Base-by-base conservation (phyloP, 1,284 basidiomycete genomes). In the Cystobasidiaceae sp. region DNA sequence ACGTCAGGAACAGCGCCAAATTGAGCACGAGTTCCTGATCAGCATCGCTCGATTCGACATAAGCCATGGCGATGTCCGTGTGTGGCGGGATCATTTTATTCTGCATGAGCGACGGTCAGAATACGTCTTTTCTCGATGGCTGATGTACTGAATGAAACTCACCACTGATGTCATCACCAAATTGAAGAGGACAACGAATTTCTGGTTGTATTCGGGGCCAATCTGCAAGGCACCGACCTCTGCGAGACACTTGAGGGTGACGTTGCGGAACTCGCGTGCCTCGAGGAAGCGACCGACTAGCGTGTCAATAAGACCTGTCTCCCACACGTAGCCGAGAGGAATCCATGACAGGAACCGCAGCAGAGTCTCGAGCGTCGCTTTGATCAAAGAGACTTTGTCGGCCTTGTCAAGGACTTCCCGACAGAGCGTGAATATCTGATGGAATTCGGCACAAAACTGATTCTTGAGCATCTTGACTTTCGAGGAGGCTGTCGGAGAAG, bases 381-480 rank as follows among this genome's bases (percentile, higher is more conserved):
- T 93, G 81, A 98, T 94, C 66, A 99, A 80, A 30, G 90, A 93
- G 2, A 92, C 86, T 81, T 97, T 98, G 75, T 92, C 87, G n/a
- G 96, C 94, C 79, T 97, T 94, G 75, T 93, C 92, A 46, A 99
- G 82, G 34, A 99, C 93, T 78, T 98, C 94, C 68, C 88, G 89
- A 77, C 92, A 97, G 28, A 97, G 83, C 72, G 89, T 89, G 84
- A 96, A 96, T 77, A 97, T 92, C 75, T 96, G 93, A 50, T 88
- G 88, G 77, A 97, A 97, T 79, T 97, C 93, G 73, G 88, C 89
- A 76, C 91, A 93, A 89, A 97, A 93, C 72, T 93, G 90, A 75
- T 96, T 93, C 82, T 99, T 99, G 69, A 99, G 81, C 71, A 90
- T 88, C 79, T 97, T 97, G 68, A 93, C 96, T 81, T 97, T 99